Percentiles rank a stretch among this genome's conserved stretches.
These are phyloP conservation scores for Penicillium corylophilum DNA, from an alignment of 2,329 filamentous ascomycete genomes.

Conservation along the genomic window DNA sequence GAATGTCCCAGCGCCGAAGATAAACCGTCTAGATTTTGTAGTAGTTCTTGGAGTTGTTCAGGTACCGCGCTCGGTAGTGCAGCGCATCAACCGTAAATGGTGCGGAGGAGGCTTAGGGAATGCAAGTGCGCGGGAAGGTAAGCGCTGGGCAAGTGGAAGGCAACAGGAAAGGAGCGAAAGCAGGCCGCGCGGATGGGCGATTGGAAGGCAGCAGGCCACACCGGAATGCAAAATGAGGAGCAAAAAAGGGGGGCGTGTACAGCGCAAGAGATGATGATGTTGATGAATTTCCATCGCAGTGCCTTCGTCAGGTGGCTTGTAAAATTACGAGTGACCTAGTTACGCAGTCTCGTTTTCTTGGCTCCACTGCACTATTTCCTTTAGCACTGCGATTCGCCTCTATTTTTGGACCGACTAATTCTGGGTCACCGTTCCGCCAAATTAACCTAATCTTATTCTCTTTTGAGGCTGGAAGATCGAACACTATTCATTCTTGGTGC, in stretches of 20 bases:
- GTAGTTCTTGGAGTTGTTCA: constrained; percentile 1
- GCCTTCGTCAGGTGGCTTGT: constrained; percentile 25
- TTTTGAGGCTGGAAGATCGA: not conserved
- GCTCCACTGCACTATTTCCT: constrained; percentile 15
- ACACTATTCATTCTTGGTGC: not conserved
- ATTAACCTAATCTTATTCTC: not conserved
- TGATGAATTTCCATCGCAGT: constrained; percentile 20
- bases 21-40: constrained; percentile 5
- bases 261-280: constrained; percentile 10
- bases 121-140: constrained; percentile 20
- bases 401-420: constrained; percentile 23
- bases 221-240: not conserved
- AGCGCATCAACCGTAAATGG: constrained; percentile 8
- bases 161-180: constrained; percentile 9
- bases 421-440: constrained; percentile 1
- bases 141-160: constrained; percentile 17
- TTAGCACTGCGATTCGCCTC: constrained; percentile 1
- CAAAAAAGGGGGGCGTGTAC: constrained; percentile 1
- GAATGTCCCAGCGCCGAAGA: not conserved
- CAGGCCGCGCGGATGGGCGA: constrained; percentile 1
- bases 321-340: constrained; percentile 19
- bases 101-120: constrained; percentile 13
- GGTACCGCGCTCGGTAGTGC: not conserved
- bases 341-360: not conserved
- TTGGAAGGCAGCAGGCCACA: not conserved